Conservation (phyloP, 148 eudicot species). For the Silene uniflora region DNA sequence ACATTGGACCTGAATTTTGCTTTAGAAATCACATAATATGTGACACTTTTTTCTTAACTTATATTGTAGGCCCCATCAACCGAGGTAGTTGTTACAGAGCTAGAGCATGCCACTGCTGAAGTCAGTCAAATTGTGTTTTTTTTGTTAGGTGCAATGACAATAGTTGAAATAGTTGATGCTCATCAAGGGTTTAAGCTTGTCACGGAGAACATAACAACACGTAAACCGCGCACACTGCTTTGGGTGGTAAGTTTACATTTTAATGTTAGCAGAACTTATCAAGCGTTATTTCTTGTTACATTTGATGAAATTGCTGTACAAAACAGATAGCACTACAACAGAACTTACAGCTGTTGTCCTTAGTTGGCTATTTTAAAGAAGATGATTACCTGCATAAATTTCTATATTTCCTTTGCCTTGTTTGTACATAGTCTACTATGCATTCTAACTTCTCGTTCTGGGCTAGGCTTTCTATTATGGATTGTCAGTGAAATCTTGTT, state of each 20-base stretch:
- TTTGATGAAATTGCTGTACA: not conserved
- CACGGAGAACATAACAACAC: slow-evolving; percentile 95
- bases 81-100: slow-evolving; percentile 78
- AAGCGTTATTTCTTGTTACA: not conserved
- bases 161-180: slow-evolving; percentile 96
- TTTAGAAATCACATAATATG: not conserved
- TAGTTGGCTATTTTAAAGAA: not conserved
- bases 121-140: slow-evolving; percentile 97
- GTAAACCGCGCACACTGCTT: slow-evolving; percentile 82
- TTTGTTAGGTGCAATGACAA: slow-evolving; percentile 98
- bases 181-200: slow-evolving; percentile 98
- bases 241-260: slow-evolving; percentile 84
- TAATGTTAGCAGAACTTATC: not conserved
- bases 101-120: slow-evolving; percentile 90
- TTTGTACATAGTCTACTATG: not conserved
- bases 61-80: slow-evolving; percentile 86
- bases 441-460: not conserved
- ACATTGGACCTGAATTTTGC: not conserved
- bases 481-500: not conserved
- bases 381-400: not conserved
- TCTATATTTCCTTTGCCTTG: not conserved
- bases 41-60: not conserved
- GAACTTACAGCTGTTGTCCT: not conserved
- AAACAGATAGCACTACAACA: not conserved
- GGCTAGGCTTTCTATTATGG: not conserved